Percentiles rank a stretch among this genome's conserved stretches.
phyloP scores from a whole-genome alignment of 2,329 filamentous ascomycete species.

The Fusarium dlaminii region DNA sequence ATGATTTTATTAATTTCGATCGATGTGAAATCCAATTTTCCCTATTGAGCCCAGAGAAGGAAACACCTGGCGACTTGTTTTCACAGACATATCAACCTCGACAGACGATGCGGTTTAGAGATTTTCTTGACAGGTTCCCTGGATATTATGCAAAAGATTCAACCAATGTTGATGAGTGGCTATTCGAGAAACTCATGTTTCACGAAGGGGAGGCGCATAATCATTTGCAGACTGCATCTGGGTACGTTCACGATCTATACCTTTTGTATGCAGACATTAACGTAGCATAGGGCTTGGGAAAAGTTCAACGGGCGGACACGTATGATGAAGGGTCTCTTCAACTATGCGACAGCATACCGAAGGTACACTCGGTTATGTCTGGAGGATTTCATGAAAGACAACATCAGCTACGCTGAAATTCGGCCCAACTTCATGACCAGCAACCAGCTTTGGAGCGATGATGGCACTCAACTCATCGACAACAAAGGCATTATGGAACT shows the following conservation, averaged over 20 bases:
- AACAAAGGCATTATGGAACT: slow-evolving; percentile 70
- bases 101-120: slow-evolving; percentile 54
- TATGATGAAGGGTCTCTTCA: slow-evolving; percentile 78
- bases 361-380: slow-evolving; percentile 69
- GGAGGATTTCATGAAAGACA: slow-evolving; percentile 69
- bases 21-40: slow-evolving; percentile 71
- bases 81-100: slow-evolving; percentile 56
- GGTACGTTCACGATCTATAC: slow-evolving; percentile 53
- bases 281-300: slow-evolving; percentile 60
- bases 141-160: slow-evolving; percentile 32
- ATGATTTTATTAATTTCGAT: slow-evolving; percentile 56
- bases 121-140: slow-evolving; percentile 53
- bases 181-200: slow-evolving; percentile 70
- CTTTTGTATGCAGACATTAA: slow-evolving; percentile 4
- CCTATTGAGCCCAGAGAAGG: slow-evolving; percentile 52
- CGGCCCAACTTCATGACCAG: slow-evolving; percentile 73
- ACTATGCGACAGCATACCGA: slow-evolving; percentile 70
- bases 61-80: slow-evolving; percentile 59
- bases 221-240: slow-evolving; percentile 58
- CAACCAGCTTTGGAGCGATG: slow-evolving; percentile 69
- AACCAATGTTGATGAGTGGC: slow-evolving; percentile 59
- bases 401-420: slow-evolving; percentile 77
- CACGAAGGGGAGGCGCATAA: slow-evolving; percentile 68
- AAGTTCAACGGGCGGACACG: slow-evolving; percentile 75
- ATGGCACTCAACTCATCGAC: slow-evolving; percentile 61